Conservation (phyloP, 1,139 yeast genomes). For the Saccharomyces hybrid region DNA sequence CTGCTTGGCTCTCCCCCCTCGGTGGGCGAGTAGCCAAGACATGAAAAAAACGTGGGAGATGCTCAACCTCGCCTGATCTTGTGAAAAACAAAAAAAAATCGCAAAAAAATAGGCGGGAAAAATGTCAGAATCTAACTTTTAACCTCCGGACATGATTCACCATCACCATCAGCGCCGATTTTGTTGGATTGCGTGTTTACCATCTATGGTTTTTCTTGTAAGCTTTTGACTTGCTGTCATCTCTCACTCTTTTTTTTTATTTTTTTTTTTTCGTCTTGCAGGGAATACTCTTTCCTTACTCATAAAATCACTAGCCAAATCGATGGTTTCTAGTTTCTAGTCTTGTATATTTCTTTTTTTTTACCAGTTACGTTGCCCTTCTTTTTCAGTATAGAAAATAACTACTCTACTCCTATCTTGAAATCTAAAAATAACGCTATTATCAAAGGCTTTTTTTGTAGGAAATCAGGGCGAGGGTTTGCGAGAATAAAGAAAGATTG, state of each 20-base stretch:
- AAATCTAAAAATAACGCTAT: neutral
- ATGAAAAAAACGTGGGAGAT: neutral
- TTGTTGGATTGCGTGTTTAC: conserved; percentile 1
- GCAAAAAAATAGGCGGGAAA: neutral
- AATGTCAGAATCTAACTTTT: neutral
- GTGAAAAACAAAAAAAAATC: neutral
- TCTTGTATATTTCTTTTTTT: neutral
- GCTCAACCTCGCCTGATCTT: conserved; percentile 1
- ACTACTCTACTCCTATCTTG: neutral
- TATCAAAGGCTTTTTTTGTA: neutral
- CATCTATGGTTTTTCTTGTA: neutral
- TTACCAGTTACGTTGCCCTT: neutral
- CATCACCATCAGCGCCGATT: neutral
- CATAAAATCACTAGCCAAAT: neutral
- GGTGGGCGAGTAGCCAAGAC: neutral
- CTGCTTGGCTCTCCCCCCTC: neutral
- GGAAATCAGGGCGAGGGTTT: neutral
- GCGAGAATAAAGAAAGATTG: neutral
- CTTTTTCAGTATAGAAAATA: neutral
- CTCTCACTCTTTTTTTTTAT: neutral
- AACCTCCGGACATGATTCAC: neutral
- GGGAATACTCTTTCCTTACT: neutral
- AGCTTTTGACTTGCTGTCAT: neutral
- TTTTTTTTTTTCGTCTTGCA: neutral
- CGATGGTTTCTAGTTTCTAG: neutral